These are phyloP conservation scores for Endocarpon pusillum DNA, from an alignment of 495 filamentous ascomycete genomes.

Conservation along the genomic window DNA sequence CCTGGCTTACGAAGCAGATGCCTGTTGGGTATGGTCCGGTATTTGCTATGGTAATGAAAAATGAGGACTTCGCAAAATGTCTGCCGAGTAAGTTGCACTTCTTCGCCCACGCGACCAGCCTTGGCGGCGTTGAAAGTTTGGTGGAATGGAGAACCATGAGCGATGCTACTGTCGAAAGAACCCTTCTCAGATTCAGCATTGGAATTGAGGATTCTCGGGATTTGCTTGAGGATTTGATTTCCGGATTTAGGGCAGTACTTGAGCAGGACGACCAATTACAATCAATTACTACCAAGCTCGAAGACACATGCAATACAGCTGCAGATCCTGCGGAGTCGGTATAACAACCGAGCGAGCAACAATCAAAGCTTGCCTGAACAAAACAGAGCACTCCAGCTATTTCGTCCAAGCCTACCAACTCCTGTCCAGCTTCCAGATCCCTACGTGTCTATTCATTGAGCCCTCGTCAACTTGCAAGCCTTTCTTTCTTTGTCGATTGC, in stretches of 20 bases:
- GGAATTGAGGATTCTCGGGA: conserved; percentile 84
- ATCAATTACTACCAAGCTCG: no score
- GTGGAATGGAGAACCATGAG: conserved; percentile 60
- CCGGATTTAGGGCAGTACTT: conserved; percentile 33
- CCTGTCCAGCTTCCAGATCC: no score
- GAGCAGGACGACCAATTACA: neutral
- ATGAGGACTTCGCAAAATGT: conserved; percentile 38
- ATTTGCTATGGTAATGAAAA: conserved; percentile 54
- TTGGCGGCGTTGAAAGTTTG: conserved; percentile 87
- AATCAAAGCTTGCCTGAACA: no score
- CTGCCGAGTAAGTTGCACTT: conserved; percentile 62
- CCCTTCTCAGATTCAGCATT: conserved; percentile 65
- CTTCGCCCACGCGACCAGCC: conserved; percentile 88
- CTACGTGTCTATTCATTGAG: no score
- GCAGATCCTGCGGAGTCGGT: no score
- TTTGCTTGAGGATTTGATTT: conserved; percentile 54
- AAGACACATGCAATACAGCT: no score
- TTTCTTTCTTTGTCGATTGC: no score
- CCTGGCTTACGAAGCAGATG: conserved; percentile 80
- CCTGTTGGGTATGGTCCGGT: conserved; percentile 80
- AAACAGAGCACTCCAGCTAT: no score
- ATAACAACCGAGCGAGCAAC: no score
- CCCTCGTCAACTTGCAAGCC: no score
- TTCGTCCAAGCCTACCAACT: no score
- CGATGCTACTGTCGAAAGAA: conserved; percentile 52